Evolutionary conservation across 352 stramenopile genomes (phyloP).

Genomic region (Halophytophthora batemanensis): DNA sequence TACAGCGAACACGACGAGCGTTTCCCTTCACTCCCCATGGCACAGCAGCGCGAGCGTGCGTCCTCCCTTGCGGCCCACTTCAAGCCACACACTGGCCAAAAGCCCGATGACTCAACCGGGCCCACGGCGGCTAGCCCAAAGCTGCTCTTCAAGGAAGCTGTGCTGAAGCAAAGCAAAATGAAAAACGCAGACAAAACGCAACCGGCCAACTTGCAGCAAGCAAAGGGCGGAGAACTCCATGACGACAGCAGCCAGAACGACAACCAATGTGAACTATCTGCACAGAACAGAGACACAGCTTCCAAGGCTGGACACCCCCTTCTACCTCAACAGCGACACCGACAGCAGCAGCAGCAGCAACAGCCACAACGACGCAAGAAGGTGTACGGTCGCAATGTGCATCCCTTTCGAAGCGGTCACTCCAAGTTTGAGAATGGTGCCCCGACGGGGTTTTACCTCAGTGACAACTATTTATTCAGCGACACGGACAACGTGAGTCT

Average conservation of each 20-base stretch:
- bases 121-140: slow-evolving; percentile 21
- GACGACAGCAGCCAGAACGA: slow-evolving; percentile 14
- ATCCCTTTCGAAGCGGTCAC: slow-evolving; percentile 6
- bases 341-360: slow-evolving; percentile 11
- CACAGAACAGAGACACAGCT: slow-evolving; percentile 5
- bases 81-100: slow-evolving; percentile 13
- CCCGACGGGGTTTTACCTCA: slow-evolving; percentile 11
- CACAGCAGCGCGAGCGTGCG: slow-evolving; percentile 18
- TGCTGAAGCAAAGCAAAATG: slow-evolving; percentile 39
- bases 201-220: slow-evolving; percentile 2
- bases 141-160: slow-evolving; percentile 50
- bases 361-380: slow-evolving; percentile 21
- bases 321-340: slow-evolving; percentile 10
- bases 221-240: slow-evolving; percentile 4
- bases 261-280: slow-evolving; percentile 3
- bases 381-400: slow-evolving; percentile 12
- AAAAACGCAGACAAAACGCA: slow-evolving; percentile 13
- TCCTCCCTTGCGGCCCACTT: slow-evolving; percentile 21
- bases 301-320: slow-evolving; percentile 1
- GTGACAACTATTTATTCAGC: slow-evolving; percentile 25
- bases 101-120: slow-evolving; percentile 2
- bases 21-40: slow-evolving; percentile 3
- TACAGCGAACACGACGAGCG: slow-evolving; percentile 9
- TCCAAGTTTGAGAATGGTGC: slow-evolving; percentile 8
- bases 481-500: slow-evolving; percentile 6